These are phyloP conservation scores for Cryphonectria carpinicola DNA, from an alignment of 2,329 filamentous ascomycete genomes.

Conservation along the genomic window DNA sequence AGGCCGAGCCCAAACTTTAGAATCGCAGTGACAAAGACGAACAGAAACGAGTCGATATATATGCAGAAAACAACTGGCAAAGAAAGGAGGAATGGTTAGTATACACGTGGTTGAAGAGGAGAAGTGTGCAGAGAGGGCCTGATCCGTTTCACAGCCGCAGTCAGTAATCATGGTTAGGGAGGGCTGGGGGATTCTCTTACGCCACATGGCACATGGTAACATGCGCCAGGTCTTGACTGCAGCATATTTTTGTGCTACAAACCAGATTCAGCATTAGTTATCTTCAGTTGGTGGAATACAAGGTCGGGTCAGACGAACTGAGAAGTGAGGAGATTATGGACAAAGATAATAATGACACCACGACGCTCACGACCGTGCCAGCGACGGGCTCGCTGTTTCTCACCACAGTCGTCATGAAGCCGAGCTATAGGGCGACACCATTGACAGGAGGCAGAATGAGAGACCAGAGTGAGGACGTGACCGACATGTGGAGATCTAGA, in stretches of 20 bases:
- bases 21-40: slow-evolving; percentile 61
- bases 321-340: slow-evolving; percentile 31
- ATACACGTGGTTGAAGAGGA: not conserved
- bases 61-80: not conserved
- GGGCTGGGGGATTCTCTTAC: slow-evolving; percentile 37
- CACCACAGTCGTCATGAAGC: not conserved
- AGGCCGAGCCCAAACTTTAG: slow-evolving; percentile 61
- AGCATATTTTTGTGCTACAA: slow-evolving; percentile 42
- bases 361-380: slow-evolving; percentile 19
- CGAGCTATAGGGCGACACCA: not conserved
- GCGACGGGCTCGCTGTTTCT: not conserved
- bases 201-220: slow-evolving; percentile 48
- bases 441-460: not conserved
- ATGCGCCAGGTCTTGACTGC: slow-evolving; percentile 45
- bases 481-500: not conserved
- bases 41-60: slow-evolving; percentile 63
- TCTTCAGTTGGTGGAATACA: not conserved
- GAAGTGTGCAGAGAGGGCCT: not conserved
- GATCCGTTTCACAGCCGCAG: not conserved
- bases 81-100: not conserved
- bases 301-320: not conserved
- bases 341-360: slow-evolving; percentile 27
- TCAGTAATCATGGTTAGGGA: not conserved
- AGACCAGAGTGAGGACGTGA: not conserved
- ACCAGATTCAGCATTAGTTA: not conserved